These are phyloP conservation scores for Aspergillus funiculosus DNA, from an alignment of 495 filamentous ascomycete genomes.

Conservation along the genomic window DNA sequence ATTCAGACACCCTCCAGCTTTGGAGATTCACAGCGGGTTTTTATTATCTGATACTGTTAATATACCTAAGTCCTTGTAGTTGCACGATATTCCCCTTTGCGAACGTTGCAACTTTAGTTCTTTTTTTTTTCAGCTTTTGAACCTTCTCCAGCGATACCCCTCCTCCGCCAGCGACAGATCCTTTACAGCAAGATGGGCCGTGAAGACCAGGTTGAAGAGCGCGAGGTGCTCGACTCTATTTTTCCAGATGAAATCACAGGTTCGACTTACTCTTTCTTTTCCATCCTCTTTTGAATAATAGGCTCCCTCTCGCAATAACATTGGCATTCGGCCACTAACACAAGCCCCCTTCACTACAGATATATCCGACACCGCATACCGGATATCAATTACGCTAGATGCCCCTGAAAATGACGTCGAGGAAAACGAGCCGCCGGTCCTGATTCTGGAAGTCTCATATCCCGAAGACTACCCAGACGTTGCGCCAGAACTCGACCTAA, in stretches of 20 bases:
- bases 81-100: neutral
- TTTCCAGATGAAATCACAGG: conserved; percentile 97
- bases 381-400: conserved; percentile 76
- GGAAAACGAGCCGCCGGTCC: conserved; percentile 40
- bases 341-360: conserved; percentile 9
- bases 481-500: conserved; percentile 72
- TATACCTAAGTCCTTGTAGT: neutral
- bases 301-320: no score
- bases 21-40: neutral
- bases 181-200: conserved; percentile 70
- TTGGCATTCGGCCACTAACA: conserved; percentile 3
- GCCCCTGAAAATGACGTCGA: conserved; percentile 56
- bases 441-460: conserved; percentile 79
- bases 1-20: neutral
- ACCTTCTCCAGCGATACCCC: conserved; percentile 22
- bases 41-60: neutral
- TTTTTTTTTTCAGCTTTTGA: neutral
- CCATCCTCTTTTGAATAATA: no score
- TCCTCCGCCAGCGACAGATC: conserved; percentile 29
- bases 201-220: conserved; percentile 93
- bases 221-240: conserved; percentile 95
- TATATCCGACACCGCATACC: conserved; percentile 78
- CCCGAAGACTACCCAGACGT: conserved; percentile 82
- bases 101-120: neutral
- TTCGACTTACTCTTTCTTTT: conserved; percentile 23